Evolutionary conservation across 2,329 filamentous ascomycete species (phyloP).

Genomic region (Cladophialophora chaetospira): DNA sequence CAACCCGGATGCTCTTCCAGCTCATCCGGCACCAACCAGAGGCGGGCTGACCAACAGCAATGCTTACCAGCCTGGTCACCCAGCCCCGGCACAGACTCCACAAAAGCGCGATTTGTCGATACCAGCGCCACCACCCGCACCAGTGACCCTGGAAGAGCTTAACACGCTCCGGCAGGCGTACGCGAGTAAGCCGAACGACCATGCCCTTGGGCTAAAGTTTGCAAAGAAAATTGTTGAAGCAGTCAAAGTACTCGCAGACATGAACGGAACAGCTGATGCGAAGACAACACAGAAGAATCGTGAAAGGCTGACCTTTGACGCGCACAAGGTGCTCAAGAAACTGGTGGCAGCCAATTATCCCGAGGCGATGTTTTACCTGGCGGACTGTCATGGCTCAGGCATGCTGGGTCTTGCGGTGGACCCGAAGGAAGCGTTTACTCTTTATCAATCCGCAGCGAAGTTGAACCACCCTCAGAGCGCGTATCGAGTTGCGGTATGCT

Average conservation of each 20-base stretch:
- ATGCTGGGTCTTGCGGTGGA: conserved; percentile 77
- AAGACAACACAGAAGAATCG: conserved; percentile 64
- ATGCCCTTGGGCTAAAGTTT: conserved; percentile 68
- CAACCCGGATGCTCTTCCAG: conserved; percentile 58
- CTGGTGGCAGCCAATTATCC: conserved; percentile 70
- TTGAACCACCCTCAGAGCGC: conserved; percentile 81
- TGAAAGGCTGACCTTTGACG: conserved; percentile 82
- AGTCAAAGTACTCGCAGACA: conserved; percentile 74
- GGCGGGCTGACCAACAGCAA: conserved; percentile 41
- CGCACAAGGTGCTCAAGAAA: conserved; percentile 90
- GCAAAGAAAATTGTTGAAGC: conserved; percentile 88
- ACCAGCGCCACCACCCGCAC: conserved; percentile 25
- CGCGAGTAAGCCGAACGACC: conserved; percentile 71
- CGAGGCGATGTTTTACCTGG: conserved; percentile 91
- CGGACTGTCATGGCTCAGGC: conserved; percentile 84
- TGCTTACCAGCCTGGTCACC: conserved; percentile 24
- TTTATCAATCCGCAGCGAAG: conserved; percentile 95
- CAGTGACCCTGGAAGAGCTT: conserved; percentile 77
- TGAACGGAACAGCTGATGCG: conserved; percentile 70
- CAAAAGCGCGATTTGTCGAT: conserved; percentile 6
- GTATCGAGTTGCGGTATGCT: conserved; percentile 94
- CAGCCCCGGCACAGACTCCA: conserved; percentile 1
- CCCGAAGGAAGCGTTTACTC: conserved; percentile 85
- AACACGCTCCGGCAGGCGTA: conserved; percentile 70
- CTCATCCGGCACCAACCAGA: conserved; percentile 58